Base-by-base conservation (phyloP, 2,329 filamentous ascomycete species). In the Ceratocystis lukuohia region DNA sequence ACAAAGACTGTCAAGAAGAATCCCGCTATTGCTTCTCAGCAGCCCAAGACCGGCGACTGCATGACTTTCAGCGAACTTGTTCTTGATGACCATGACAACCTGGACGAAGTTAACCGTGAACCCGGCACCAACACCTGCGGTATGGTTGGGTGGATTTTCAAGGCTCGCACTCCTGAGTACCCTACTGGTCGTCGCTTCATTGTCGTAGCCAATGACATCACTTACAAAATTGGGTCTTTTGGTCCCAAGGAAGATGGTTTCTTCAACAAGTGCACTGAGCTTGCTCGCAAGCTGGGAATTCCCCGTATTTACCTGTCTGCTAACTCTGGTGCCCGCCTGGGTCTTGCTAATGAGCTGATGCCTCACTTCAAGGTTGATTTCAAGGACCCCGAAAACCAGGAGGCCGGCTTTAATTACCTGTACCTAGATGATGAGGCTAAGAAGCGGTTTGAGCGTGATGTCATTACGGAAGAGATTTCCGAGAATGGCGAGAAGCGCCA, bases 91-190 rank as follows among this genome's bases (percentile, higher is more conserved):
- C 85, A 87, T 71, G 93, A 97, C 77, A 94, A 88, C 74, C 80
- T 99, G 33, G 86, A 91, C 64, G 93, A 99, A 76, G 92, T 99
- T 69, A 89, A 91, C 72, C 91, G 94, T 71, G 93, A 97, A 73
- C 90, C 94, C 67, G 94, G 94, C 70, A 94, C 90, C 74, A 99
- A 99, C 80, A 89, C 83, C 56, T 94, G 94, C 73, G 94, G 94
- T 79, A 99, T 99, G 94, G 93, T 99, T 66, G 94, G 91, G 71
- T 99, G 94, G 94, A 84, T 97, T 70, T 88, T 97, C 75, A 95
- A 90, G 69, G 94, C 92, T 17, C 91, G 86, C 75, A 97, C 94
- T 1, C 94, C 94, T 8, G 94, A 99, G 77, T 99, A 99, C 75
- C 93, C 94, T 67, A 84, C 85, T 70, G 94, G 94, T 68, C 86